These are phyloP conservation scores for Aspergillus niger DNA, from an alignment of 2,329 filamentous ascomycete genomes.

Conservation along the genomic window DNA sequence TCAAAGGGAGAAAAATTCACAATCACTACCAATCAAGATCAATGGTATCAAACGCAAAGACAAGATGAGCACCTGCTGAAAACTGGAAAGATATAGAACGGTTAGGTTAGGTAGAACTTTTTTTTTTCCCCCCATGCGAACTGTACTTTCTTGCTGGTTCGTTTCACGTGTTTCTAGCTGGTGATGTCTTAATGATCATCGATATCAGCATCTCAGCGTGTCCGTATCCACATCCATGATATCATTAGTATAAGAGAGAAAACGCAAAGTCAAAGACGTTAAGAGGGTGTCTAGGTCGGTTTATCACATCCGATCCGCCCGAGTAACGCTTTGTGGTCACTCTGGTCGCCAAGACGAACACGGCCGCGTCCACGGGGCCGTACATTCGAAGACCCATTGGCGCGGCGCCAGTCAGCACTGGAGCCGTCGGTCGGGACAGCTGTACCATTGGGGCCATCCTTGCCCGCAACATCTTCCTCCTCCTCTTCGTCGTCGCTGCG, in stretches of 20 bases:
- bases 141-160: slow-evolving; percentile 1
- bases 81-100: slow-evolving; percentile 2
- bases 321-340: slow-evolving; percentile 69
- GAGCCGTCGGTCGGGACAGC: slow-evolving; percentile 28
- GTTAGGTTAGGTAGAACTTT: background rate
- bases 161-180: background rate
- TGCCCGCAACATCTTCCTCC: slow-evolving; percentile 33
- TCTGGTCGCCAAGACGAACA: slow-evolving; percentile 42
- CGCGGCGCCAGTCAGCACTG: slow-evolving; percentile 36
- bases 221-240: slow-evolving; percentile 14
- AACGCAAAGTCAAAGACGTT: slow-evolving; percentile 20
- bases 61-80: slow-evolving; percentile 14
- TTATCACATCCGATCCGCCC: slow-evolving; percentile 83
- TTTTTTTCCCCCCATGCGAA: background rate
- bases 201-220: slow-evolving; percentile 15
- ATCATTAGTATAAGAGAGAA: slow-evolving; percentile 12
- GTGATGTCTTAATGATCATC: slow-evolving; percentile 13
- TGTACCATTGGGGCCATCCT: slow-evolving; percentile 26
- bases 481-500: slow-evolving; percentile 79
- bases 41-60: slow-evolving; percentile 23
- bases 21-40: slow-evolving; percentile 16
- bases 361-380: slow-evolving; percentile 41
- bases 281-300: slow-evolving; percentile 41
- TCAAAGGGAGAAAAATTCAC: slow-evolving; percentile 18
- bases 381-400: slow-evolving; percentile 36